phyloP scores from a whole-genome alignment of 140 eudicot species.

The Ambrosia hybrid region DNA sequence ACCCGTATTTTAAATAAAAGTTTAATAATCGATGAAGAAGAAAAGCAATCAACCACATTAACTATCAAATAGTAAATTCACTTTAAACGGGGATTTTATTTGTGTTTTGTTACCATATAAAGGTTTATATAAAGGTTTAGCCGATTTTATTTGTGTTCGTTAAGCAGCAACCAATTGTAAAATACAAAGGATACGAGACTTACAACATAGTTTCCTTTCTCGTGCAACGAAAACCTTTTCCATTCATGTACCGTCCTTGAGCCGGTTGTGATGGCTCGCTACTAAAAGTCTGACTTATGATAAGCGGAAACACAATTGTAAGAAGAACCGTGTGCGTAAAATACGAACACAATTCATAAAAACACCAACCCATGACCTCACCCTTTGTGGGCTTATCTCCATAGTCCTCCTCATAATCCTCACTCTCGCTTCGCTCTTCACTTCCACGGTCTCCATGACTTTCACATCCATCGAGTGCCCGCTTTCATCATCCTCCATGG shows the following conservation, averaged over 20 bases:
- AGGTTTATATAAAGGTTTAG: too few relatives aligned
- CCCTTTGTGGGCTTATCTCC: constrained; percentile 59
- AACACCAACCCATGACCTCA: constrained; percentile 67
- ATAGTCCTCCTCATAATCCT: constrained; percentile 37
- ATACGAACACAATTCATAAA: constrained; percentile 71
- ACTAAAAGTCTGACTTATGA: constrained; percentile 58
- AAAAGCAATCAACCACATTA: too few relatives aligned
- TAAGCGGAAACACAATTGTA: constrained; percentile 76
- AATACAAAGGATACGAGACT: constrained; percentile 26
- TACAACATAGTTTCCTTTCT: constrained; percentile 56
- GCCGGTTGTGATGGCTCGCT: constrained; percentile 43
- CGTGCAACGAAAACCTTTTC: constrained; percentile 46
- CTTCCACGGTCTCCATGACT: constrained; percentile 36
- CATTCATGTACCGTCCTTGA: constrained; percentile 57
- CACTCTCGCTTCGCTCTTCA: constrained; percentile 40
- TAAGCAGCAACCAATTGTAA: background rate
- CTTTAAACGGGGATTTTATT: too few relatives aligned
- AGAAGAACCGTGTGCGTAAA: constrained; percentile 73
- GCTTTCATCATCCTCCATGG: constrained; percentile 37
- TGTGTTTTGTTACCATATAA: too few relatives aligned
- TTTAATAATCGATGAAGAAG: too few relatives aligned
- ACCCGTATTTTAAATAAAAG: too few relatives aligned
- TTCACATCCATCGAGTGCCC: constrained; percentile 41
- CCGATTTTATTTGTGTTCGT: background rate
- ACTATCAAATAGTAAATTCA: too few relatives aligned